phyloP scores from a whole-genome alignment of 257 asterid genomes.

The Solanum tacnaense region DNA sequence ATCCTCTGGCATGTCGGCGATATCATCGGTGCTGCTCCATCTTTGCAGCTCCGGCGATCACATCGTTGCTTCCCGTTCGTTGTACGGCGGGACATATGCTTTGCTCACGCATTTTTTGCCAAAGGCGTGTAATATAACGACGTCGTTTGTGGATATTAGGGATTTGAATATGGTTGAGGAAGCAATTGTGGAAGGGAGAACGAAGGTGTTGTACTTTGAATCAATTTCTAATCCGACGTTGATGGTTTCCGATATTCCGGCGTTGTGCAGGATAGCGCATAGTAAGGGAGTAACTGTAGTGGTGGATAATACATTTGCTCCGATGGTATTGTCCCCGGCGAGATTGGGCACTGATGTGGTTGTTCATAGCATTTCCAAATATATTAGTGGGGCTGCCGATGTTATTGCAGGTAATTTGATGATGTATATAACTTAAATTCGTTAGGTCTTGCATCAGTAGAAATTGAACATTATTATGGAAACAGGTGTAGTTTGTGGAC shows the following conservation, averaged over 20 bases:
- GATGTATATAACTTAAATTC: background rate
- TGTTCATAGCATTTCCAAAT: constrained; percentile 83
- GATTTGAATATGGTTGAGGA: constrained; percentile 38
- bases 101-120: constrained; percentile 66
- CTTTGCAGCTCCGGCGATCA: constrained; percentile 17
- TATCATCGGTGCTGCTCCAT: background rate
- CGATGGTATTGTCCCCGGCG: constrained; percentile 89
- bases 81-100: constrained; percentile 92
- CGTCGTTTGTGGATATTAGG: constrained; percentile 66
- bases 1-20: background rate
- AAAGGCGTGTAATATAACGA: constrained; percentile 63
- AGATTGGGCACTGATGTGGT: constrained; percentile 83
- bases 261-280: constrained; percentile 67
- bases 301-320: constrained; percentile 82
- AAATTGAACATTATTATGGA: background rate
- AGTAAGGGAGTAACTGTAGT: constrained; percentile 65
- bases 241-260: constrained; percentile 71
- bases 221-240: constrained; percentile 69
- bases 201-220: constrained; percentile 72
- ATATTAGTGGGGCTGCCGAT: constrained; percentile 87
- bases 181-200: constrained; percentile 52
- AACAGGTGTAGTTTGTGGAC: constrained; percentile 80
- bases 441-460: background rate
- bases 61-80: constrained; percentile 67
- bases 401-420: constrained; percentile 63